A percentile compares a stretch with the other conserved stretches of the same genome.
These are phyloP conservation scores for Pseudogymnoascus sp. DNA, from an alignment of 2,329 filamentous ascomycete species.

Conservation along the genomic window DNA sequence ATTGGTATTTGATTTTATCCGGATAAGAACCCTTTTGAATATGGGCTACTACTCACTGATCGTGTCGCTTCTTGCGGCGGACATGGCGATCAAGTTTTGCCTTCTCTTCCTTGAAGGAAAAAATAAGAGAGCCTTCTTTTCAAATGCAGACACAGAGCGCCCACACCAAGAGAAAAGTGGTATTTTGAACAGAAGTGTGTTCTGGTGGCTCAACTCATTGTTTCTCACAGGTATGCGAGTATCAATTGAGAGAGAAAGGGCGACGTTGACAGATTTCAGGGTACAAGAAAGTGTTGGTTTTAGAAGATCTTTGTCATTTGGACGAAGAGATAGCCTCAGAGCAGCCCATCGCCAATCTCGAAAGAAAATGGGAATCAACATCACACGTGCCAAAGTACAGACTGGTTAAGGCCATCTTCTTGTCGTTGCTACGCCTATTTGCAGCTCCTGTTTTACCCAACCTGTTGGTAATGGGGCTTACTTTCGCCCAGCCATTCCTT, in stretches of 20 bases:
- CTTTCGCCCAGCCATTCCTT: background rate
- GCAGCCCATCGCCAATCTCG: background rate
- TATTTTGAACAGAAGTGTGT: constrained; percentile 2
- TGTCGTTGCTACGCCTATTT: background rate
- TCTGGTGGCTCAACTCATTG: background rate
- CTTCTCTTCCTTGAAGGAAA: background rate
- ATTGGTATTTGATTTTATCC: background rate
- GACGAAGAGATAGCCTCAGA: background rate
- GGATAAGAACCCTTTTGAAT: background rate
- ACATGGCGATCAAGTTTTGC: background rate
- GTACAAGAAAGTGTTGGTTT: background rate
- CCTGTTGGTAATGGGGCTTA: background rate
- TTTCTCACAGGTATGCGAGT: background rate
- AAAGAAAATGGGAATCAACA: background rate
- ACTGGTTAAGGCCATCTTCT: background rate
- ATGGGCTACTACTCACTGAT: background rate
- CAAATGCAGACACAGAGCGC: background rate
- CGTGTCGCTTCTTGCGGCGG: background rate
- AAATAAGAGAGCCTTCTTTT: background rate
- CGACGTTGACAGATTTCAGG: background rate
- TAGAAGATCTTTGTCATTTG: background rate
- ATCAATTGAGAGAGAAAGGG: background rate
- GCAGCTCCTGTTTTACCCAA: background rate
- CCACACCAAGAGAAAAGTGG: background rate
- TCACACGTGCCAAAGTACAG: background rate